These are phyloP conservation scores for Clonostachys rosea DNA, from an alignment of 2,329 filamentous ascomycete species.

Conservation along the genomic window DNA sequence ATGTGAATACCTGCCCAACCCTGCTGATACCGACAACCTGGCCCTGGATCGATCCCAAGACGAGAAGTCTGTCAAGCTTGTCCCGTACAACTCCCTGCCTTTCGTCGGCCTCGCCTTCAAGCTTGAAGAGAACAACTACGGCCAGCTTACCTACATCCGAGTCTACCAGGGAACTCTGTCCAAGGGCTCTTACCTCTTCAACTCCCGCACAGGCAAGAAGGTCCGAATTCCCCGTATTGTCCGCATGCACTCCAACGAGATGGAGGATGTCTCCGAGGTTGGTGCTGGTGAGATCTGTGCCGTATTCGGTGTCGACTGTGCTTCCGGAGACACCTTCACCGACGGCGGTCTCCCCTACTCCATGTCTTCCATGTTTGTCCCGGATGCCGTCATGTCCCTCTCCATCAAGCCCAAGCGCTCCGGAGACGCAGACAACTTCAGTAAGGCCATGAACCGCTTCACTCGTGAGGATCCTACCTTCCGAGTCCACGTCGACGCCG, in stretches of 20 bases:
- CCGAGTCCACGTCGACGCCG: conserved; percentile 84
- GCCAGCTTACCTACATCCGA: conserved; percentile 95
- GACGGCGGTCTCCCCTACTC: conserved; percentile 88
- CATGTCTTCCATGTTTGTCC: conserved; percentile 98
- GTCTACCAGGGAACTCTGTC: conserved; percentile 91
- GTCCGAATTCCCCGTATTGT: conserved; percentile 96
- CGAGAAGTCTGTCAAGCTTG: conserved; percentile 79
- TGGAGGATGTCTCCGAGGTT: conserved; percentile 93
- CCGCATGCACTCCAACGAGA: conserved; percentile 98
- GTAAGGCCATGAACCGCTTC: conserved; percentile 98
- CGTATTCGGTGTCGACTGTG: conserved; percentile 96
- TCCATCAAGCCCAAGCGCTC: conserved; percentile 95
- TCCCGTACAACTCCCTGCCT: conserved; percentile 89
- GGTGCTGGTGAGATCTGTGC: conserved; percentile 97
- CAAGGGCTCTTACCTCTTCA: conserved; percentile 89
- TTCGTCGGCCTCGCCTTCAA: conserved; percentile 98
- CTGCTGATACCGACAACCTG: conserved; percentile 80
- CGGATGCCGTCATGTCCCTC: conserved; percentile 95
- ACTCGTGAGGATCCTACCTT: conserved; percentile 98
- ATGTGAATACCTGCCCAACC: conserved; percentile 93
- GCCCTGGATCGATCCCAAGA: conserved; percentile 78
- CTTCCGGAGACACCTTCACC: conserved; percentile 96
- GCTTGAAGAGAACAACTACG: conserved; percentile 97
- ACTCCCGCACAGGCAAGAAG: conserved; percentile 91
- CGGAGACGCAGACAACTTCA: conserved; percentile 90